A percentile compares a stretch with the other conserved stretches of the same genome.
Conservation (phyloP, 2,329 filamentous ascomycete genomes). For the Neofusicoccum parvum region DNA sequence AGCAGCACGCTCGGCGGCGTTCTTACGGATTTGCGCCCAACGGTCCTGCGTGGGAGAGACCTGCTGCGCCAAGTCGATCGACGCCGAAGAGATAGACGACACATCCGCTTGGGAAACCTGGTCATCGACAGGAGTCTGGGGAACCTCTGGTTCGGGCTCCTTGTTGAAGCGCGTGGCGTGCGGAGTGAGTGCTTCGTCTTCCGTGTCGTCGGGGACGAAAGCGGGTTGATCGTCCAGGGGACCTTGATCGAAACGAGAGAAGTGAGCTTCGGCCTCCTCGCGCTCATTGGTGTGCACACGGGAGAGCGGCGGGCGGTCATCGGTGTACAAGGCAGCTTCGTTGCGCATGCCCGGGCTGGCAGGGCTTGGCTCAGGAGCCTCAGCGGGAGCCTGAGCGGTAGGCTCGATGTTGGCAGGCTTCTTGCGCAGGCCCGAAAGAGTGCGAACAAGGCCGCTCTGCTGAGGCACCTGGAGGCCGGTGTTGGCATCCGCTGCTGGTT, state of each 20-base stretch:
- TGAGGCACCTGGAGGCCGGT: conserved; percentile 21
- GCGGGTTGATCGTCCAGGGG: conserved; percentile 85
- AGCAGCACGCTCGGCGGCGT: conserved; percentile 79
- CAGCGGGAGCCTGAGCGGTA: neutral
- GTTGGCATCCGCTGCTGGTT: conserved; percentile 24
- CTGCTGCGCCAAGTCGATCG: conserved; percentile 40
- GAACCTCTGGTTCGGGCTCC: conserved; percentile 22
- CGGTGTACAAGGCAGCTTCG: conserved; percentile 14
- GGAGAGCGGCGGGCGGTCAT: conserved; percentile 17
- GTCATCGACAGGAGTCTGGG: conserved; percentile 25
- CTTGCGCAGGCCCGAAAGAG: conserved; percentile 10
- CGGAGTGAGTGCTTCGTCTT: conserved; percentile 29
- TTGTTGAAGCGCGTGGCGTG: conserved; percentile 25
- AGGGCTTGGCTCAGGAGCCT: neutral
- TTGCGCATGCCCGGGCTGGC: conserved; percentile 2
- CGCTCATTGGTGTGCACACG: conserved; percentile 55
- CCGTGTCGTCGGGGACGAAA: conserved; percentile 63
- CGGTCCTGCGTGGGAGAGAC: conserved; percentile 64
- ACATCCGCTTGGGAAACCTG: conserved; percentile 33
- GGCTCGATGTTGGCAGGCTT: conserved; percentile 1
- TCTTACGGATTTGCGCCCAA: conserved; percentile 96
- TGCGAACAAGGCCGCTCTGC: conserved; percentile 2
- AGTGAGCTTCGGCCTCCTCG: conserved; percentile 62
- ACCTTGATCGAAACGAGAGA: conserved; percentile 80
- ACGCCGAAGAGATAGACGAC: conserved; percentile 40